These are phyloP conservation scores for Chalciporus chontae DNA, from an alignment of 768 basidiomycete genomes.

Conservation along the genomic window DNA sequence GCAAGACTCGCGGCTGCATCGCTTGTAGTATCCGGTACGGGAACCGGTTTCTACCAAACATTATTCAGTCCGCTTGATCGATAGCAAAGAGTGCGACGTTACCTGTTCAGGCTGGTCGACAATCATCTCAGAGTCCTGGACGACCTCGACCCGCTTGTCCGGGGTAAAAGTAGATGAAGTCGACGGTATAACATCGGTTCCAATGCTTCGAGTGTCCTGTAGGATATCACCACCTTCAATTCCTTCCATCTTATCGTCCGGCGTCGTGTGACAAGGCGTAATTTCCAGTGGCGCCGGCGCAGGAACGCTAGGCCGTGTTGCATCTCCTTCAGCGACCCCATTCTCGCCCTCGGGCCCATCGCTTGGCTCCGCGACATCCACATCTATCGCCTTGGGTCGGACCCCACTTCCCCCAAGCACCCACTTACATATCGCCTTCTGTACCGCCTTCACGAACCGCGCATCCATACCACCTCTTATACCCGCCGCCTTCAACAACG, in stretches of 20 bases:
- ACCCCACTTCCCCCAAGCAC: slow-evolving; percentile 19
- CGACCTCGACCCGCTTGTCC: slow-evolving; percentile 2
- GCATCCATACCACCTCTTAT: slow-evolving; percentile 37
- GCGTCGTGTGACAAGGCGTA: neutral
- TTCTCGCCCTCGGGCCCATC: slow-evolving; percentile 1
- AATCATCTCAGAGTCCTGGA: slow-evolving; percentile 11
- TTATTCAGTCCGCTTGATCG: neutral
- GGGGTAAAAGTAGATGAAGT: neutral
- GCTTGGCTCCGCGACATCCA: neutral
- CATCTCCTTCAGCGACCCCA: neutral
- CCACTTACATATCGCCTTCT: slow-evolving; percentile 28
- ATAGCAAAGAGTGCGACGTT: slow-evolving; percentile 1
- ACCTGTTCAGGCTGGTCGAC: slow-evolving; percentile 22
- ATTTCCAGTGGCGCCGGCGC: neutral
- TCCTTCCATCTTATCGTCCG: slow-evolving; percentile 19
- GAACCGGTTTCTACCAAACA: slow-evolving; percentile 3
- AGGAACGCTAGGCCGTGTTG: neutral
- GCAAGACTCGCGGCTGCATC: slow-evolving; percentile 9
- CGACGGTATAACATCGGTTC: neutral
- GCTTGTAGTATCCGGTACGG: neutral
- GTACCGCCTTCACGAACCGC: slow-evolving; percentile 37
- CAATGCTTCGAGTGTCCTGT: neutral
- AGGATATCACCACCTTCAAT: slow-evolving; percentile 4
- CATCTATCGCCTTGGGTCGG: slow-evolving; percentile 11
- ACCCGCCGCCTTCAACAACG: slow-evolving; percentile 30